Percentiles rank a stretch among this genome's conserved stretches.
Evolutionary conservation across 1,284 basidiomycete species (phyloP).

Genomic region (Trichosporon ovoides): DNA sequence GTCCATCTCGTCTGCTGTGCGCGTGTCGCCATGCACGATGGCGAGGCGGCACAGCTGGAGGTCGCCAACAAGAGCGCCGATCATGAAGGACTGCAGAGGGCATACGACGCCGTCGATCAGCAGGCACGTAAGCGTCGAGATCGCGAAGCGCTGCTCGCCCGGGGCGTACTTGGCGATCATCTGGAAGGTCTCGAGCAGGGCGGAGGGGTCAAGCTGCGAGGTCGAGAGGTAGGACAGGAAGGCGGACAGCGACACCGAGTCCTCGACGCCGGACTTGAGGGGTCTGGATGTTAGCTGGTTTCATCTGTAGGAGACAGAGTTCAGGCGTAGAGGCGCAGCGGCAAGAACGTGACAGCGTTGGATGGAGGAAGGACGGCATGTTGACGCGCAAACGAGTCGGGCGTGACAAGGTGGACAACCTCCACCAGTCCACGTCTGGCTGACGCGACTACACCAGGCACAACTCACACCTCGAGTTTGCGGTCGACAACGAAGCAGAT

Average conservation of each 20-base stretch:
- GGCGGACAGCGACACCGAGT: not conserved
- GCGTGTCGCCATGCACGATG: constrained; percentile 14
- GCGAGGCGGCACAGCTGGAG: constrained; percentile 19
- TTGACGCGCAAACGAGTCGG: too few relatives aligned
- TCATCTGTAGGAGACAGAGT: not conserved
- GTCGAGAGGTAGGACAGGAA: constrained; percentile 8
- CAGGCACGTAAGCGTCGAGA: constrained; percentile 9
- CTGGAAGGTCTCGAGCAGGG: not conserved
- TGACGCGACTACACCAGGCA: too few relatives aligned
- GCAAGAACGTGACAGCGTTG: too few relatives aligned
- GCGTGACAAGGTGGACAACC: too few relatives aligned
- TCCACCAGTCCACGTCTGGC: too few relatives aligned
- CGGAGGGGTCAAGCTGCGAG: not conserved
- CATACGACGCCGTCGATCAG: constrained; percentile 17
- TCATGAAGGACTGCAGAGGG: constrained; percentile 13
- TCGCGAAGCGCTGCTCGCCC: constrained; percentile 3
- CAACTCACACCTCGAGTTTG: not conserved
- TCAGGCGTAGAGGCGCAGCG: not conserved
- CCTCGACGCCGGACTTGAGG: not conserved
- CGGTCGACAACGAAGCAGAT: constrained; percentile 10
- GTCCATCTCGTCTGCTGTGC: constrained; percentile 4
- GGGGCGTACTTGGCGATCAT: constrained; percentile 6
- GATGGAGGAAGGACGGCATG: too few relatives aligned
- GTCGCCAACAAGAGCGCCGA: constrained; percentile 13
- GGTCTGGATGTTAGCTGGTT: not conserved